These are phyloP conservation scores for Diversispora eburnea DNA, from an alignment of 192 early-diverging fungal species.

Conservation along the genomic window DNA sequence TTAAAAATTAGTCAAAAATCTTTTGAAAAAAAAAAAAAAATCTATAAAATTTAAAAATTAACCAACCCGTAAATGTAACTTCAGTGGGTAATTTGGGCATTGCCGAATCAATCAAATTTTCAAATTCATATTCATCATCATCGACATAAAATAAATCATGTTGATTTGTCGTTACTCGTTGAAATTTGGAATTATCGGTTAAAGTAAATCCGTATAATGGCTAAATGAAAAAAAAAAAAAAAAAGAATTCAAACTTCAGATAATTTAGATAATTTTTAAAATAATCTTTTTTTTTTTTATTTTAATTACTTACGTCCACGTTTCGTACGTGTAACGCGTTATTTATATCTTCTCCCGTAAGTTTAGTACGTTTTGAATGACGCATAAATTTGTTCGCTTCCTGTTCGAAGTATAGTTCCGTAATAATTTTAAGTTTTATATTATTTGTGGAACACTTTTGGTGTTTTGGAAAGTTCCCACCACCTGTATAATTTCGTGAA, in stretches of 20 bases:
- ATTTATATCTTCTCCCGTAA: slow-evolving; percentile 86
- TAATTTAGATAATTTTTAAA: background rate
- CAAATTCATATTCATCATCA: slow-evolving; percentile 92
- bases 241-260: background rate
- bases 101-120: slow-evolving; percentile 77
- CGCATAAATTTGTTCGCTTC: slow-evolving; percentile 98
- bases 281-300: background rate
- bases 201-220: slow-evolving; percentile 89
- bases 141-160: slow-evolving; percentile 85
- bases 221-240: slow-evolving; percentile 31
- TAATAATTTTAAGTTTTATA: slow-evolving; percentile 12
- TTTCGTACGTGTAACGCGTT: slow-evolving; percentile 86
- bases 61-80: slow-evolving; percentile 70
- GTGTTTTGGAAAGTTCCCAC: slow-evolving; percentile 7
- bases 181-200: slow-evolving; percentile 65
- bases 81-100: slow-evolving; percentile 90
- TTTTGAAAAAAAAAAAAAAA: background rate
- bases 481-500: slow-evolving; percentile 87
- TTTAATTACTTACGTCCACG: slow-evolving; percentile 63
- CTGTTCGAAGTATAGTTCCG: slow-evolving; percentile 35
- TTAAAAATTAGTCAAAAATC: background rate
- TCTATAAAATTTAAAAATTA: background rate
- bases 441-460: background rate
- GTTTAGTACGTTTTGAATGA: slow-evolving; percentile 79
- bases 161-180: slow-evolving; percentile 53